Evolutionary conservation across 179 eudicot genomes (phyloP), one percentile per base, ranked within the genome.

Genomic region (Camellia oleifera): DNA sequence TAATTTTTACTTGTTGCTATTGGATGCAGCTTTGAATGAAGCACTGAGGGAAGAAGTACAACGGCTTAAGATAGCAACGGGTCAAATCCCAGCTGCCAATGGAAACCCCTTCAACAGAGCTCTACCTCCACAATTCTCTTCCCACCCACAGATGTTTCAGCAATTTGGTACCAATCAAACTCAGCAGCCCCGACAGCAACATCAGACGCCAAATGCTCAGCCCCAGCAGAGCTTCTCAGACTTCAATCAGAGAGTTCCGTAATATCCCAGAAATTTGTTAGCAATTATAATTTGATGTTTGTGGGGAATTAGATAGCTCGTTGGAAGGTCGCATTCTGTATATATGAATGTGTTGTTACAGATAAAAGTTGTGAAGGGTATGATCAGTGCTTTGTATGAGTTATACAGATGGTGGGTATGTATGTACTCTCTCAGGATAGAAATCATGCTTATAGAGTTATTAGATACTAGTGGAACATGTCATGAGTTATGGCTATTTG

Each of bases 11-110:
- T 2, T 48, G 52, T 11, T 60, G 62, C 32, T 69, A 20, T 63
- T 78, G 76, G 69, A 20, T 57, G 73, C 88, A 94, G 99, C 95
- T 78, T 85, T 95, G 62, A 94, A 92, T 73, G 98, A 95, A 71
- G 90, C 98, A 15, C 79, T 95, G 82, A 90, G 90, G 82, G 90
- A 90, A 45, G 99, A 94, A 91, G 92, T 95, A 87, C 94, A 91
- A 65, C 88, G 95, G 74, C 89, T 94, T 32, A 88, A 94, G 85
- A 80, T 92, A 80, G 93, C 90, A 75, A 89, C 94, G 4, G 97
- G 98, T 68, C 90, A 95, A 80, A 77, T 80, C 20, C 88, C 91
- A 64, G 54, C 86, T 20, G 81, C 70, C 82, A 88, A 82, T 79
- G 86, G 86, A 83, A 89, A 80, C 84, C 87, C 82, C 71, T 75